Conservation (phyloP, 192 early-diverging fungal genomes). For the Lunasporangiospora selenospora region DNA sequence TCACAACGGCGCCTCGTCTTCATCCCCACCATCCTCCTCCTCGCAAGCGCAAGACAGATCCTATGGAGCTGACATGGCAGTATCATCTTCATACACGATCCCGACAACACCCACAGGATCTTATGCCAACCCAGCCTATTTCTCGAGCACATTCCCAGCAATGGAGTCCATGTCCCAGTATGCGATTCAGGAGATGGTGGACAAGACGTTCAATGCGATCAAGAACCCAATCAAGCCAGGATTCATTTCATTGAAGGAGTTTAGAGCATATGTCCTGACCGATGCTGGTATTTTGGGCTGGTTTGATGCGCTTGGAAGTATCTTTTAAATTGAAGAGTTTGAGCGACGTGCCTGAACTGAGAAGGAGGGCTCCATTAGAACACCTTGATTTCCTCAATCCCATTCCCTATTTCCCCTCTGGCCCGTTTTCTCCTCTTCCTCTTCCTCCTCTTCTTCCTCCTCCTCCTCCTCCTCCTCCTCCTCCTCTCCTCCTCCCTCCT, state of each 20-base stretch:
- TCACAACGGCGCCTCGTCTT: constrained; percentile 1
- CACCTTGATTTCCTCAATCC: no score
- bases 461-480: no score
- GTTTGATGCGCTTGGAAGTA: constrained; percentile 87
- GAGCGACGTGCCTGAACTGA: no score
- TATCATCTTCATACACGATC: constrained; percentile 14
- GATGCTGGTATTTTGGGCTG: constrained; percentile 87
- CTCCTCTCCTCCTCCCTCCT: no score
- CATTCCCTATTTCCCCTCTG: no score
- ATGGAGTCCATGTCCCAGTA: constrained; percentile 94
- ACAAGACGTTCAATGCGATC: constrained; percentile 79
- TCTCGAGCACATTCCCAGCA: constrained; percentile 78
- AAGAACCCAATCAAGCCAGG: constrained; percentile 59
- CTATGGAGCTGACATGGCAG: no score
- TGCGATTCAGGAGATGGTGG: constrained; percentile 94
- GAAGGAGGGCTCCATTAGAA: no score
- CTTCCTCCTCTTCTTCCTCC: no score
- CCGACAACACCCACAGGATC: constrained; percentile 36
- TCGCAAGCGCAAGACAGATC: constrained; percentile 10
- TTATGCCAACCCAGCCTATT: constrained; percentile 53
- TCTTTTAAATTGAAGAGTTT: constrained; percentile 23
- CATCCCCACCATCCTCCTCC: constrained; percentile 4
- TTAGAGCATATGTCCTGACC: constrained; percentile 74
- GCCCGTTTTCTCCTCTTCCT: no score
- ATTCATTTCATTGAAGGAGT: constrained; percentile 82